Percentiles rank a stretch among this genome's conserved stretches.
phyloP scores from a whole-genome alignment of 345 rosid species.

The Eucalyptus victrix region DNA sequence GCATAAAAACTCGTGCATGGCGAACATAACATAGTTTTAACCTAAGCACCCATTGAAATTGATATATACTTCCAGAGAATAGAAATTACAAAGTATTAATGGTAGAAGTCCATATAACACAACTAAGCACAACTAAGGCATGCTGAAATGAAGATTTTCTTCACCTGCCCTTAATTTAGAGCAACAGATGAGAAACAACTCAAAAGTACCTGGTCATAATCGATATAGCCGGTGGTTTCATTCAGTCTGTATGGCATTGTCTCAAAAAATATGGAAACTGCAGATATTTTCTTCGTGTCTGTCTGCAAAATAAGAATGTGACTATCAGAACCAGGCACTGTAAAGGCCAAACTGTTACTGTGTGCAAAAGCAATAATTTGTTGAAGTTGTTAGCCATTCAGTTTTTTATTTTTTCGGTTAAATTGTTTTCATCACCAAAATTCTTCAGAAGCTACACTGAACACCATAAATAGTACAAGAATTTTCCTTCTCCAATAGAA shows the following conservation, averaged over 20 bases:
- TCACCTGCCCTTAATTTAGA: background rate
- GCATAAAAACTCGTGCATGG: background rate
- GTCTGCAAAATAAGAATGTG: slow-evolving; percentile 33
- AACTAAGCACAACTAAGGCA: background rate
- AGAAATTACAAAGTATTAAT: background rate
- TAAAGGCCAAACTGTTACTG: background rate
- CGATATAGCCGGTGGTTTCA: slow-evolving; percentile 86
- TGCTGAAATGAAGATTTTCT: background rate
- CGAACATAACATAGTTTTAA: background rate
- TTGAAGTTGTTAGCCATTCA: background rate
- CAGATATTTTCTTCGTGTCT: slow-evolving; percentile 92
- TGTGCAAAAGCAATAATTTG: background rate
- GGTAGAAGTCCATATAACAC: background rate
- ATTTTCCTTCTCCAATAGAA: background rate
- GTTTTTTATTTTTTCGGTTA: background rate
- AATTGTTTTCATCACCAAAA: background rate
- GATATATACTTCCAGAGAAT: background rate
- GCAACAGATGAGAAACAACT: background rate
- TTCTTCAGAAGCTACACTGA: background rate
- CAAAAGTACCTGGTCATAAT: slow-evolving; percentile 76
- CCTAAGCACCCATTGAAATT: background rate
- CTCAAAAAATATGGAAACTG: slow-evolving; percentile 91
- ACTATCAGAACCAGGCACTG: background rate
- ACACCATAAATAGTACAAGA: background rate
- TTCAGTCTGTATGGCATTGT: slow-evolving; percentile 94